phyloP scores from a whole-genome alignment of 176 grass and related monocot species.

The Luzula sylvatica region DNA sequence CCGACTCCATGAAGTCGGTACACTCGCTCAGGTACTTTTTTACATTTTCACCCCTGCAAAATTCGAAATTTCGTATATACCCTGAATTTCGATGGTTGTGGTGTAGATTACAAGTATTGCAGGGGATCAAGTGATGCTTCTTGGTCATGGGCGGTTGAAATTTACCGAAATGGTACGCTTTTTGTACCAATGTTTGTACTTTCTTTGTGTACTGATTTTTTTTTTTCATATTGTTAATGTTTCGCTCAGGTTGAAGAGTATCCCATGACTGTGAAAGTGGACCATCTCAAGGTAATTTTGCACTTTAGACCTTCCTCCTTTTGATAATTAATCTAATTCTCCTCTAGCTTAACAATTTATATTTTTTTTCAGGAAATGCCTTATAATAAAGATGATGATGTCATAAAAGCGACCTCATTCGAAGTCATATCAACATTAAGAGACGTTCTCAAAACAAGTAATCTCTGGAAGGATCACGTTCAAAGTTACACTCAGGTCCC shows the following conservation, averaged over 20 bases:
- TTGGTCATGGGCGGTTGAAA: conserved; percentile 68
- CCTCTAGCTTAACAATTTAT: conserved; percentile 10
- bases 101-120: conserved; percentile 87
- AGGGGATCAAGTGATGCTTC: conserved; percentile 82
- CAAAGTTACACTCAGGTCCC: conserved; percentile 86
- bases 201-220: not conserved
- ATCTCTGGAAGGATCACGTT: conserved; percentile 95
- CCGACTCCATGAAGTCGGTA: conserved; percentile 94
- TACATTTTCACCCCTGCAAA: conserved; percentile 15
- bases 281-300: conserved; percentile 83
- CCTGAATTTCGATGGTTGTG: conserved; percentile 18
- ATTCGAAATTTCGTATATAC: not conserved
- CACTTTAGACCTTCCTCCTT: no score
- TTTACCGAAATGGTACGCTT: conserved; percentile 75
- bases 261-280: conserved; percentile 87
- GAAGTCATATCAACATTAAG: conserved; percentile 99
- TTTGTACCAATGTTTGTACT: conserved; percentile 5
- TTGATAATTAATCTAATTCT: conserved; percentile 7
- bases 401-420: conserved; percentile 93
- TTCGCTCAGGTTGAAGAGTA: conserved; percentile 69
- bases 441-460: conserved; percentile 79
- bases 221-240: conserved; percentile 12
- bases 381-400: conserved; percentile 85
- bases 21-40: conserved; percentile 55
- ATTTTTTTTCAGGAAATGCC: conserved; percentile 52